Percentiles rank a stretch among this genome's conserved stretches.
Conservation (phyloP, 352 stramenopile genomes). For the Globisporangium yorkense region DNA sequence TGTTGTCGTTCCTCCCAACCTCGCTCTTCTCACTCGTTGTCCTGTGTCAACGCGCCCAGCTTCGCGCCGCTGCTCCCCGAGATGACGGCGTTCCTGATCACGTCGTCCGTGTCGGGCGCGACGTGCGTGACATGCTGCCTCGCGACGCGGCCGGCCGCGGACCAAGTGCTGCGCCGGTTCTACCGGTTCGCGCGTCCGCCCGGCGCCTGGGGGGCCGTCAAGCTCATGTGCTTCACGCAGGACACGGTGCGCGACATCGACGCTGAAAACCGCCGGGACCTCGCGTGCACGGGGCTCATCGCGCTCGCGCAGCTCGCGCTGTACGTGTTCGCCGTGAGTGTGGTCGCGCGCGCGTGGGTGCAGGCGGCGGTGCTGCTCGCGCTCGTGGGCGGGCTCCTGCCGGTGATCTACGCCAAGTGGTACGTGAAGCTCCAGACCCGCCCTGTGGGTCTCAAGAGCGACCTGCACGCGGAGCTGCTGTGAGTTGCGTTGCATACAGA, state of each 20-base stretch:
- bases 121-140: constrained; percentile 38
- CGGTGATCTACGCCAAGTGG: constrained; percentile 75
- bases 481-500: too few relatives aligned
- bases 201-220: constrained; percentile 44
- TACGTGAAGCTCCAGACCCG: constrained; percentile 60
- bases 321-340: constrained; percentile 63
- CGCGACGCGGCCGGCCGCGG: constrained; percentile 29
- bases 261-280: constrained; percentile 51
- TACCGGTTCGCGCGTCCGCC: constrained; percentile 65
- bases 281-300: constrained; percentile 62
- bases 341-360: constrained; percentile 54
- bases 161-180: constrained; percentile 54
- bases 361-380: constrained; percentile 41
- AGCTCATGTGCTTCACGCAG: constrained; percentile 57
- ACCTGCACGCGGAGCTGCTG: constrained; percentile 19
- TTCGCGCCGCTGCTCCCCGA: constrained; percentile 48
- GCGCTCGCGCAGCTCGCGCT: constrained; percentile 48
- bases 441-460: constrained; percentile 42
- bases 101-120: constrained; percentile 44
- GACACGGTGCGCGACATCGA: constrained; percentile 46
- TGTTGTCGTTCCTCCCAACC: too few relatives aligned
- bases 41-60: constrained; percentile 11
- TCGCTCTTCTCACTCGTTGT: neutral
- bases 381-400: constrained; percentile 32
- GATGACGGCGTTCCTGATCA: constrained; percentile 49